phyloP scores from a whole-genome alignment of 75 land plant genomes.

The Pinus tabuliformis region DNA sequence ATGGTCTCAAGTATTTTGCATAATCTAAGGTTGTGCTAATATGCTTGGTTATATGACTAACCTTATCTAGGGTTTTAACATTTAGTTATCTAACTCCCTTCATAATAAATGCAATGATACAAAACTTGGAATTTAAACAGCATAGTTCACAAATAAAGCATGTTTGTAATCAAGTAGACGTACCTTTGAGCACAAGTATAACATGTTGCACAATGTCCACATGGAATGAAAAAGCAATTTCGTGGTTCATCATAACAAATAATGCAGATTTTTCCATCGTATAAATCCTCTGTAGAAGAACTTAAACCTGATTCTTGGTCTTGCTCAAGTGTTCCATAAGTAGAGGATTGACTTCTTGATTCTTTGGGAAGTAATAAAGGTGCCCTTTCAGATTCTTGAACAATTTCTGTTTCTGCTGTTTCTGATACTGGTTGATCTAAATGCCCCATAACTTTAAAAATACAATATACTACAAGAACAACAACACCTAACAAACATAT shows the following conservation, averaged over 20 bases:
- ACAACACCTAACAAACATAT: conserved; percentile 21
- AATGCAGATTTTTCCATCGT: conserved; percentile 45
- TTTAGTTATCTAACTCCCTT: background rate
- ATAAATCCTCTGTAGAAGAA: conserved; percentile 33
- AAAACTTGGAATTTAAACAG: background rate
- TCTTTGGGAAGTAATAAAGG: conserved; percentile 1
- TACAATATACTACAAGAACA: conserved; percentile 12
- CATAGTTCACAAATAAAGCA: background rate
- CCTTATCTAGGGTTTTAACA: too few species aligned
- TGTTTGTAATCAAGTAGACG: background rate
- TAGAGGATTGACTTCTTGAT: conserved; percentile 10
- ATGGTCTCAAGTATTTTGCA: too few species aligned
- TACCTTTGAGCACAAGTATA: conserved; percentile 48
- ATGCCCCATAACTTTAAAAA: conserved; percentile 34
- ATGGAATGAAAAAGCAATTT: conserved; percentile 46
- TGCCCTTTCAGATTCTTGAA: background rate
- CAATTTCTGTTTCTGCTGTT: background rate
- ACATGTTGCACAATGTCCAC: conserved; percentile 58
- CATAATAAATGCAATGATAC: background rate
- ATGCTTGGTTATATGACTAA: too few species aligned
- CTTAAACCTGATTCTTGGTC: conserved; percentile 23
- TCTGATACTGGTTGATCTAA: conserved; percentile 9
- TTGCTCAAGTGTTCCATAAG: conserved; percentile 40
- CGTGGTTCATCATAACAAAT: conserved; percentile 44
- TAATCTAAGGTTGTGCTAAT: too few species aligned